Percentiles rank a stretch among this genome's conserved stretches.
Conservation (phyloP, 2,329 filamentous ascomycete species). For the Hymenoscyphus repandus region DNA sequence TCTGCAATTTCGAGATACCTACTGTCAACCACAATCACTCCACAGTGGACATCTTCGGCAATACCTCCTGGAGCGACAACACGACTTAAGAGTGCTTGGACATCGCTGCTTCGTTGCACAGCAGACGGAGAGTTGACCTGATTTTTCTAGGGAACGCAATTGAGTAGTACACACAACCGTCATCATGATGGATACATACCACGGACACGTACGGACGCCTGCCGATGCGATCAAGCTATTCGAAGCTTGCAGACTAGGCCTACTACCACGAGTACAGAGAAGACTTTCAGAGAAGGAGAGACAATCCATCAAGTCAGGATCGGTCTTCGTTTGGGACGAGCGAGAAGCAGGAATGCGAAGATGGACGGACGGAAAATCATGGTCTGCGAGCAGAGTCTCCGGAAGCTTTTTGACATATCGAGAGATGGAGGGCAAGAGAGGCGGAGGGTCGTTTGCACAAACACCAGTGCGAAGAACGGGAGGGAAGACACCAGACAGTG, state of each 20-base stretch:
- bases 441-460: slow-evolving; percentile 65
- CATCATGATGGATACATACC: slow-evolving; percentile 84
- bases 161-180: slow-evolving; percentile 6
- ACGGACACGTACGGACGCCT: slow-evolving; percentile 91
- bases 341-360: slow-evolving; percentile 95
- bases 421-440: slow-evolving; percentile 98
- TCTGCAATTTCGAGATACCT: slow-evolving; percentile 1
- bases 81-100: neutral
- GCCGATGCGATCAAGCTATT: slow-evolving; percentile 98
- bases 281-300: slow-evolving; percentile 97
- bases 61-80: neutral
- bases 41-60: neutral
- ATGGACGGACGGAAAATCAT: slow-evolving; percentile 98
- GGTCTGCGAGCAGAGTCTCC: slow-evolving; percentile 95
- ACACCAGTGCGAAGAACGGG: slow-evolving; percentile 48
- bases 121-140: neutral
- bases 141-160: slow-evolving; percentile 2
- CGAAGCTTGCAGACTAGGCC: slow-evolving; percentile 85
- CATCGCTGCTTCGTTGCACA: neutral
- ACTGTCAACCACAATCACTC: slow-evolving; percentile 1
- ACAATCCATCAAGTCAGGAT: slow-evolving; percentile 91
- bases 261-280: slow-evolving; percentile 86
- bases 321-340: slow-evolving; percentile 99
- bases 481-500: slow-evolving; percentile 79
- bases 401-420: slow-evolving; percentile 96